Percentiles rank a stretch among this genome's conserved stretches.
phyloP scores from a whole-genome alignment of 2,329 filamentous ascomycete species.

The Dactylellina drechsleri region DNA sequence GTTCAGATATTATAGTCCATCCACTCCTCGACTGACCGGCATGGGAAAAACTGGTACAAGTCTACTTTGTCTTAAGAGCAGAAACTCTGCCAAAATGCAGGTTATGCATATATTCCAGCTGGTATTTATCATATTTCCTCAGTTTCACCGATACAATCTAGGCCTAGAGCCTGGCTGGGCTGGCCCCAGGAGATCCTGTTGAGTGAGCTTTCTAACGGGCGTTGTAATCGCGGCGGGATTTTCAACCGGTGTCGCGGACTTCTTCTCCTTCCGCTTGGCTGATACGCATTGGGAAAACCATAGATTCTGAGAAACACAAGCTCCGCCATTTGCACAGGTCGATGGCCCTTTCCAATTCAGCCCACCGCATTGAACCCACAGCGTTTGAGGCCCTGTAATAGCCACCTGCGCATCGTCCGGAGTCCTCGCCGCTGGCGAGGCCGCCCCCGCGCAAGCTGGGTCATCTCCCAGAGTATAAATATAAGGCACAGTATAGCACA shows the following conservation, averaged over 20 bases:
- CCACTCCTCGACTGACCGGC: too few species aligned
- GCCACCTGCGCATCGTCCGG: not conserved
- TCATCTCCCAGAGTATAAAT: slow-evolving; percentile 19
- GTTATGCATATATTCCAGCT: too few species aligned
- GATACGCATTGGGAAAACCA: slow-evolving; percentile 38
- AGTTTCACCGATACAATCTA: slow-evolving; percentile 8
- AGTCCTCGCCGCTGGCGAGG: not conserved
- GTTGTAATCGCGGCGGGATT: slow-evolving; percentile 24
- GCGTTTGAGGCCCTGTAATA: slow-evolving; percentile 7
- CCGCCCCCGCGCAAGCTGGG: slow-evolving; percentile 1
- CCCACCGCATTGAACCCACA: slow-evolving; percentile 41
- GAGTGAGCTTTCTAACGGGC: slow-evolving; percentile 31
- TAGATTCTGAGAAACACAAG: slow-evolving; percentile 26
- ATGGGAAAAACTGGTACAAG: too few species aligned
- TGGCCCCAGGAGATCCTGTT: slow-evolving; percentile 29
- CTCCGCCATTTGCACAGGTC: slow-evolving; percentile 15
- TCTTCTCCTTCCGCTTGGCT: slow-evolving; percentile 18
- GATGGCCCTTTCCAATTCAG: slow-evolving; percentile 20
- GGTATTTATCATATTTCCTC: too few species aligned
- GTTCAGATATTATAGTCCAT: too few species aligned
- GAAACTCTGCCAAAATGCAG: too few species aligned
- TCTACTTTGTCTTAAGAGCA: too few species aligned
- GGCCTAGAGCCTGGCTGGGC: slow-evolving; percentile 29
- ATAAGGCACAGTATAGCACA: slow-evolving; percentile 43
- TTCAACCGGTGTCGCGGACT: slow-evolving; percentile 30